Evolutionary conservation across 2,329 filamentous ascomycete species (phyloP).

Genomic region (Verticillium dahliae): DNA sequence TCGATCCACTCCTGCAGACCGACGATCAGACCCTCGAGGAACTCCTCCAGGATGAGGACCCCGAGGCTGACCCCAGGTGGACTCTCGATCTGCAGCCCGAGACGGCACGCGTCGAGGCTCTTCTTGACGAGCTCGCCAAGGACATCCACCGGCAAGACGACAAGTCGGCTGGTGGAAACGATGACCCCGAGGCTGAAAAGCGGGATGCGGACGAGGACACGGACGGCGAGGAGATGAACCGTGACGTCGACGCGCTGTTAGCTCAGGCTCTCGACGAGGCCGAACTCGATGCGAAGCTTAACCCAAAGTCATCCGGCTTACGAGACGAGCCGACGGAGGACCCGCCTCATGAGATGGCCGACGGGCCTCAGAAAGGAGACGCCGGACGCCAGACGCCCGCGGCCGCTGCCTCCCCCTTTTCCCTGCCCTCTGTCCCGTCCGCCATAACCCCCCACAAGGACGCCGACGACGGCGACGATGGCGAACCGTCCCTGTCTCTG

Average conservation of each 20-base stretch:
- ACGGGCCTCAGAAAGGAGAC: background rate
- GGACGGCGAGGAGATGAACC: slow-evolving; percentile 42
- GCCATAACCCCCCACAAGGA: slow-evolving; percentile 3
- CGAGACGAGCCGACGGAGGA: background rate
- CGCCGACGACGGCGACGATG: slow-evolving; percentile 5
- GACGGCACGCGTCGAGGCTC: slow-evolving; percentile 21
- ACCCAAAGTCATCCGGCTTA: background rate
- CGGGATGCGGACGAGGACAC: slow-evolving; percentile 34
- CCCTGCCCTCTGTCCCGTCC: slow-evolving; percentile 41
- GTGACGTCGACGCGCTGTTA: slow-evolving; percentile 37
- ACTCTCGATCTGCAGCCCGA: slow-evolving; percentile 20
- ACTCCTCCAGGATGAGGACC: slow-evolving; percentile 36
- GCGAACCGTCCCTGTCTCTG: slow-evolving; percentile 19
- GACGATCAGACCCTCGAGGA: slow-evolving; percentile 49
- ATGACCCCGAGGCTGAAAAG: background rate
- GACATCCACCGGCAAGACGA: slow-evolving; percentile 17
- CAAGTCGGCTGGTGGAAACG: background rate
- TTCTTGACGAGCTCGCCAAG: slow-evolving; percentile 28
- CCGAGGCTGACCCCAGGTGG: slow-evolving; percentile 12
- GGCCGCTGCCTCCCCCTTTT: slow-evolving; percentile 13
- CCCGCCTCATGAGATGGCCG: background rate
- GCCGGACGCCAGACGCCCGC: background rate
- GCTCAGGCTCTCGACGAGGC: slow-evolving; percentile 39
- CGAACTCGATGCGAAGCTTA: slow-evolving; percentile 22
- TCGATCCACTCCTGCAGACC: slow-evolving; percentile 33